Evolutionary conservation across 768 basidiomycete genomes (phyloP).

Genomic region (Austroboletus festivus): DNA sequence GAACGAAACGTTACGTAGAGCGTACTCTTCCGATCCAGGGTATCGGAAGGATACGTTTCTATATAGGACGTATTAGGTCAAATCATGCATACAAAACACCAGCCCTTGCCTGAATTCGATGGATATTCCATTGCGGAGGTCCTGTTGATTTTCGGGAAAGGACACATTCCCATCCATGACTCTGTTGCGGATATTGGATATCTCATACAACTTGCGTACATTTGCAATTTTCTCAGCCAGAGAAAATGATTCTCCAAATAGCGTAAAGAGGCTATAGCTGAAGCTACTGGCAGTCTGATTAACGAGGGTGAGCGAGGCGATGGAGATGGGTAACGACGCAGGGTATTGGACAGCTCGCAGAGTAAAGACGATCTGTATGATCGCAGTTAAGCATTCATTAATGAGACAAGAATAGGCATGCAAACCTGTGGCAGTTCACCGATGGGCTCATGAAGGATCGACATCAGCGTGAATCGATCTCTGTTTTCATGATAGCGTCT

Average conservation of each 20-base stretch:
- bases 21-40: slow-evolving; percentile 49
- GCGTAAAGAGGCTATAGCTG: slow-evolving; percentile 41
- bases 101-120: slow-evolving; percentile 53
- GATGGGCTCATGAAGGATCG: slow-evolving; percentile 52
- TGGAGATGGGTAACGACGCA: slow-evolving; percentile 56
- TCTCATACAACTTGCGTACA: slow-evolving; percentile 62
- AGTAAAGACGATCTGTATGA: slow-evolving; percentile 55
- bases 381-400: not conserved
- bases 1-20: slow-evolving; percentile 64
- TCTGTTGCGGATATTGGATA: slow-evolving; percentile 56
- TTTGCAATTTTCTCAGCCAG: slow-evolving; percentile 51
- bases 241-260: slow-evolving; percentile 55
- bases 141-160: slow-evolving; percentile 49
- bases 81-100: not conserved
- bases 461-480: slow-evolving; percentile 30
- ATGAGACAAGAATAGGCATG: slow-evolving; percentile 4
- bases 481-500: slow-evolving; percentile 30
- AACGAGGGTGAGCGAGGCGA: slow-evolving; percentile 61
- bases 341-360: slow-evolving; percentile 63
- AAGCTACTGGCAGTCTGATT: slow-evolving; percentile 53
- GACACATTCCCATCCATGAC: slow-evolving; percentile 50
- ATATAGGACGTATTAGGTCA: slow-evolving; percentile 1
- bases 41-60: slow-evolving; percentile 75
- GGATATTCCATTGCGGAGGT: slow-evolving; percentile 47
- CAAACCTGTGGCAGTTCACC: slow-evolving; percentile 59